Percentiles rank a stretch among this genome's conserved stretches.
phyloP scores from a whole-genome alignment of 768 basidiomycete species.

The Lactarius quietus region DNA sequence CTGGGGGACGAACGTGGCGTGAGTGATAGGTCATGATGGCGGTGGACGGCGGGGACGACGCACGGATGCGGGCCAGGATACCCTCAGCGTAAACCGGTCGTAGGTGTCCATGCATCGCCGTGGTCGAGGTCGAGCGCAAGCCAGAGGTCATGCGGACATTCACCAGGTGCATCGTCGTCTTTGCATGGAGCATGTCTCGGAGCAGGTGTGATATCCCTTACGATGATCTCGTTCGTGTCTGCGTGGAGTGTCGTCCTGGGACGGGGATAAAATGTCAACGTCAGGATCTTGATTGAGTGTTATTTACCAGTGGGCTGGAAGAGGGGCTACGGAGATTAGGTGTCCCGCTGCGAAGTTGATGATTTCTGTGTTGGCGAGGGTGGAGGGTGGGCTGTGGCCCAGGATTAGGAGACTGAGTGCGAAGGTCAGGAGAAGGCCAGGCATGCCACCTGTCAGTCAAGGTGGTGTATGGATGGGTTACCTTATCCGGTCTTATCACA shows the following conservation, averaged over 20 bases:
- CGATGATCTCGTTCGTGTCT: slow-evolving; percentile 38
- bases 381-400: not conserved
- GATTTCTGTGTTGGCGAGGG: slow-evolving; percentile 60
- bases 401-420: not conserved
- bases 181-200: slow-evolving; percentile 39
- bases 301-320: slow-evolving; percentile 28
- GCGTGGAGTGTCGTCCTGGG: slow-evolving; percentile 23
- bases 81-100: slow-evolving; percentile 33
- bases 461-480: not conserved
- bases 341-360: slow-evolving; percentile 46
- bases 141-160: slow-evolving; percentile 34
- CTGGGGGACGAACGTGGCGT: not conserved
- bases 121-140: slow-evolving; percentile 31
- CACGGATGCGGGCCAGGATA: slow-evolving; percentile 38
- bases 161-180: not conserved
- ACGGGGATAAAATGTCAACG: too few relatives aligned
- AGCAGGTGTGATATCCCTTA: slow-evolving; percentile 42
- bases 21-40: not conserved
- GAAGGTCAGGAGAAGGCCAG: not conserved
- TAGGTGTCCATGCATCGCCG: slow-evolving; percentile 28
- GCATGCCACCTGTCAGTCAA: not conserved
- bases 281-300: not conserved
- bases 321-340: slow-evolving; percentile 29
- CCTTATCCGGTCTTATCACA: not conserved
- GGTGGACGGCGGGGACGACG: slow-evolving; percentile 3